Conservation (phyloP, 1,284 basidiomycete species). For the Ganoderma resinaceum region DNA sequence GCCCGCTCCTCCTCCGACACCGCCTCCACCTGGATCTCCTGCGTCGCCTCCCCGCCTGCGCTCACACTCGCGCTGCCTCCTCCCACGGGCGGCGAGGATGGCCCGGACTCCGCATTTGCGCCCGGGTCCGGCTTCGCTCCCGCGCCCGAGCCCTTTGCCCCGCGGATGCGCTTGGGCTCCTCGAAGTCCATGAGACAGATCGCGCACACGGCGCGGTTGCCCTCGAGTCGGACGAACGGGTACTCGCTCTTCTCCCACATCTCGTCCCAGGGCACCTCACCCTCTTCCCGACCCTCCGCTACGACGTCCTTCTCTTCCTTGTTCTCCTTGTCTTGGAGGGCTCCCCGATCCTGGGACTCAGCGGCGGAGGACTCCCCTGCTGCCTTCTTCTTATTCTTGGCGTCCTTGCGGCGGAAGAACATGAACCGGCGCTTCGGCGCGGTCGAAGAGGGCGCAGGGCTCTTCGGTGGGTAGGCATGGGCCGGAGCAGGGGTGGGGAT, state of each 20-base stretch:
- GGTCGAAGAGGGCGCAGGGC: slow-evolving; percentile 28
- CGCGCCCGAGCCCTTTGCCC: slow-evolving; percentile 34
- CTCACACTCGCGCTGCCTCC: not conserved
- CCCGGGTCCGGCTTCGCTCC: slow-evolving; percentile 25
- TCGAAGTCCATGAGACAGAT: slow-evolving; percentile 86
- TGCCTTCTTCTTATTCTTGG: slow-evolving; percentile 5
- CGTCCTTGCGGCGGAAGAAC: slow-evolving; percentile 50
- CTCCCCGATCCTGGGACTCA: not conserved
- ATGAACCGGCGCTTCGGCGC: slow-evolving; percentile 53
- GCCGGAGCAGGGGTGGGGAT: slow-evolving; percentile 50
- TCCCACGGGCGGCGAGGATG: slow-evolving; percentile 17
- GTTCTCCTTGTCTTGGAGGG: slow-evolving; percentile 16
- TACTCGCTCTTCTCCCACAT: slow-evolving; percentile 60
- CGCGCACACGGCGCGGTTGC: slow-evolving; percentile 81
- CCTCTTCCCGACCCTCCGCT: slow-evolving; percentile 31
- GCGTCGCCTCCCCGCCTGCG: slow-evolving; percentile 10
- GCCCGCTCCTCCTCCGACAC: slow-evolving; percentile 49
- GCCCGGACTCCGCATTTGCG: slow-evolving; percentile 12
- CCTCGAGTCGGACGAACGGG: slow-evolving; percentile 75
- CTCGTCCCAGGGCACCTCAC: slow-evolving; percentile 54
- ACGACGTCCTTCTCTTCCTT: slow-evolving; percentile 28
- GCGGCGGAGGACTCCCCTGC: not conserved
- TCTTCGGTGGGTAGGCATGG: slow-evolving; percentile 66
- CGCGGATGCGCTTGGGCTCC: slow-evolving; percentile 60
- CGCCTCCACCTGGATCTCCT: slow-evolving; percentile 45